Evolutionary conservation across 495 filamentous ascomycete genomes (phyloP).

Genomic region (Penicillium cosmopolitanum): DNA sequence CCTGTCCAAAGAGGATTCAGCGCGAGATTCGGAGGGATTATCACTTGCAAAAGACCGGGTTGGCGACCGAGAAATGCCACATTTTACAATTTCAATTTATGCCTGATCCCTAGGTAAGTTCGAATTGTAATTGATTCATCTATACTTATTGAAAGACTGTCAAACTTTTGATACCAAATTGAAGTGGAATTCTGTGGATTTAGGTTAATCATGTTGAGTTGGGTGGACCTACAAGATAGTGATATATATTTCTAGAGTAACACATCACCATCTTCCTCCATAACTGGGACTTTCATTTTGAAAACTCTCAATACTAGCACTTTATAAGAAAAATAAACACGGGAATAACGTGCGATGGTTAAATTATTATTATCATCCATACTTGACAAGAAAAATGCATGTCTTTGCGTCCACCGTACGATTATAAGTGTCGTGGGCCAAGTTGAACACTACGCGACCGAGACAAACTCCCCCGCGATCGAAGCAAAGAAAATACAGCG

Average conservation of each 20-base stretch:
- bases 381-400: too few species aligned
- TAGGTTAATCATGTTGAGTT: background rate
- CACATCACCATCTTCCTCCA: background rate
- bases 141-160: background rate
- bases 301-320: too few species aligned
- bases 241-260: conserved; percentile 1
- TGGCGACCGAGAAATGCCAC: background rate
- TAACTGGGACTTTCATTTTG: background rate
- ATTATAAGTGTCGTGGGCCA: too few species aligned
- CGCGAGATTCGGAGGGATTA: background rate
- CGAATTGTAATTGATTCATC: background rate
- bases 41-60: background rate
- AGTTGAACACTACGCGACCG: background rate
- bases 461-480: background rate
- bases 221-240: background rate
- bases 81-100: background rate
- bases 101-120: background rate
- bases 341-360: too few species aligned
- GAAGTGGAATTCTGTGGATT: background rate
- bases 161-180: background rate
- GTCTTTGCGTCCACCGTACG: too few species aligned
- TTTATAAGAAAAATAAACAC: too few species aligned
- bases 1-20: background rate
- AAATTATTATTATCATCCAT: too few species aligned
- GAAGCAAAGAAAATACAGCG: too few species aligned